Evolutionary conservation across 352 stramenopile species (phyloP).

Genomic region (Globisporangium irregulare): DNA sequence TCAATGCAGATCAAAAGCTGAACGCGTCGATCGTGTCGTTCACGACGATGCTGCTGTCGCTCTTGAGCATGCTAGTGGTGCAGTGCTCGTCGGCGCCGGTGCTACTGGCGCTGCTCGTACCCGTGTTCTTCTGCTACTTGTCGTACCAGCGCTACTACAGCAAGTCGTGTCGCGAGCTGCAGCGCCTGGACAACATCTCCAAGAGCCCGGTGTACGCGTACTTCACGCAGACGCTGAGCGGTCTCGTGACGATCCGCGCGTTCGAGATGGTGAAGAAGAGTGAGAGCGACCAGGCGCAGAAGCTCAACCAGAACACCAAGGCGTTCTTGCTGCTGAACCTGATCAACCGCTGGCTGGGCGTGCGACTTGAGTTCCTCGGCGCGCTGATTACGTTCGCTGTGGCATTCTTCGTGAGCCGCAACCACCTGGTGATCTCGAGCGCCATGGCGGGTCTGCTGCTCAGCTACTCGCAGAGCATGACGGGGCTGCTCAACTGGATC

Average conservation of each 20-base stretch:
- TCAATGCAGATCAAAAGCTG: conserved; percentile 51
- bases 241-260: conserved; percentile 63
- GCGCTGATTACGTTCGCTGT: conserved; percentile 90
- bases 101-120: conserved; percentile 51
- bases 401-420: conserved; percentile 85
- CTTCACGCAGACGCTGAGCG: conserved; percentile 88
- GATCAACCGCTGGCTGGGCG: conserved; percentile 94
- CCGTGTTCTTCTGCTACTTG: conserved; percentile 64
- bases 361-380: conserved; percentile 88
- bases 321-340: conserved; percentile 91
- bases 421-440: conserved; percentile 47
- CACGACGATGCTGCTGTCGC: conserved; percentile 40
- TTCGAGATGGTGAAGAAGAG: conserved; percentile 57
- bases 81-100: conserved; percentile 42
- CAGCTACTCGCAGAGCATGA: conserved; percentile 92
- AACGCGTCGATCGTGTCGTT: conserved; percentile 44
- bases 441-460: conserved; percentile 91
- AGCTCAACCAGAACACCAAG: conserved; percentile 66
- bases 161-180: conserved; percentile 63
- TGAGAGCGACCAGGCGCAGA: conserved; percentile 27
- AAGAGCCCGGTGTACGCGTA: conserved; percentile 90
- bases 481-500: conserved; percentile 93
- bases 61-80: conserved; percentile 54
- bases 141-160: conserved; percentile 65
- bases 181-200: conserved; percentile 59